Base-by-base conservation (phyloP, 805 yeast genomes). In the Teunomyces atbi region DNA sequence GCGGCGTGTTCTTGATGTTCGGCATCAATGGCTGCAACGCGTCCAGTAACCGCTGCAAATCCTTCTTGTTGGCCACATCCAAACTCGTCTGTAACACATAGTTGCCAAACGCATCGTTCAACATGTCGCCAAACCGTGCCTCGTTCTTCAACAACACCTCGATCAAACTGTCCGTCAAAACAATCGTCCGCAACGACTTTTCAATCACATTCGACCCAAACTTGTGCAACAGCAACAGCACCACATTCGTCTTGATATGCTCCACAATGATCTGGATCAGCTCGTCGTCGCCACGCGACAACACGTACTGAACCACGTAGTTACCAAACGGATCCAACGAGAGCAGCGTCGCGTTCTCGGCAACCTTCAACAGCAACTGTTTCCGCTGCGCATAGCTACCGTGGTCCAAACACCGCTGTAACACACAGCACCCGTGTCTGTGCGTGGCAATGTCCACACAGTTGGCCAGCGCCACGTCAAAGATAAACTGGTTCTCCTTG, bases 241-340 rank as follows among this genome's bases (percentile, higher is more conserved):
- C 62, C 30, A 70, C 59, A 52, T 71, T 63, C n/a, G 60, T 36
- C 47, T 56, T 61, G 39, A 71, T 66, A 47, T 69, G 74, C 38
- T 64, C 59, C 51, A 70, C 58, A 28, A 72, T 69, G 36, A 61
- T 49, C 32, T 50, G 56, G 29, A 69, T 61, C 28, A 71, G 62
- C 26, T 49, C 55, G 13, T 64, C 68, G 52, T 71, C 75, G 10
- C 76, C 76, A 44, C 81, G 71, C 2, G 78, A 70, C 52, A 87
- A 71, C 18, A 94, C 96, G 60, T 94, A 92, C 67, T 94, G 99
- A 43, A 94, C 90, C 42, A 94, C 98, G 65, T 94, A 94, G 65
- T 94, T 94, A 29, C 99, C 99, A 69, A 87, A 94, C 11, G 97
- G 97, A 66, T 94, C 97, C 47, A 87, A 75, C 13, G 95, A 83